These are phyloP conservation scores for Bolboschoenus planiculmis DNA, from an alignment of 176 grass and related monocot species.

Conservation along the genomic window DNA sequence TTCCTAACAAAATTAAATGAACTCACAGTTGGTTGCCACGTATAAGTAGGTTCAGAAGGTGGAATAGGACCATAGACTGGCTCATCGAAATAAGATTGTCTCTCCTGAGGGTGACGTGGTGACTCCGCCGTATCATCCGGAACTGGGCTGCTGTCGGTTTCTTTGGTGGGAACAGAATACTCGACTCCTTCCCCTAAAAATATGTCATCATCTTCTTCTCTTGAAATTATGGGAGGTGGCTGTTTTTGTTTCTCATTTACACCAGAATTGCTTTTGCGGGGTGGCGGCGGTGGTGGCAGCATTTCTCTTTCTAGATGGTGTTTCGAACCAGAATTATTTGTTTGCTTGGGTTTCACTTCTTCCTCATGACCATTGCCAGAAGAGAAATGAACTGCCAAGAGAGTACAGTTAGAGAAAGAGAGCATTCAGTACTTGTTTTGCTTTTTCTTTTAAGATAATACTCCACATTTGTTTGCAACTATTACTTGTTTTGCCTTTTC, in stretches of 20 bases:
- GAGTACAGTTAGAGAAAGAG: neutral
- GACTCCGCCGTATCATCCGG: conserved; percentile 89
- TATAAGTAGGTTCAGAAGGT: conserved; percentile 68
- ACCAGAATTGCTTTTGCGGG: conserved; percentile 39
- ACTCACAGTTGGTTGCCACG: conserved; percentile 78
- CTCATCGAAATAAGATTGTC: conserved; percentile 73
- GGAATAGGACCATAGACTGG: conserved; percentile 78
- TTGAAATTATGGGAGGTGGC: conserved; percentile 28
- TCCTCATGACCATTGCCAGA: conserved; percentile 45
- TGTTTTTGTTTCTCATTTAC: conserved; percentile 42
- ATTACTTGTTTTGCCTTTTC: neutral
- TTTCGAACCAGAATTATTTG: conserved; percentile 40
- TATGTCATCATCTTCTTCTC: conserved; percentile 72
- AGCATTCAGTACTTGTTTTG: conserved; percentile 10
- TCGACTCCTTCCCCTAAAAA: conserved; percentile 84
- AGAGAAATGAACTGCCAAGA: conserved; percentile 52
- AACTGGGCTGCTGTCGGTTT: conserved; percentile 68
- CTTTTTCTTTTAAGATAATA: neutral
- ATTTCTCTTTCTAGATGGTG: conserved; percentile 50
- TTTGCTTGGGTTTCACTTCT: conserved; percentile 41
- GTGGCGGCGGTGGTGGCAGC: conserved; percentile 32
- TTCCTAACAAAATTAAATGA: conserved; percentile 20
- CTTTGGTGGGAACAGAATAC: conserved; percentile 76
- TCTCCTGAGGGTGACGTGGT: conserved; percentile 41
- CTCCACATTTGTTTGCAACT: neutral